Percentiles rank a stretch among this genome's conserved stretches.
phyloP scores from a whole-genome alignment of 257 asterid genomes.

The Knoxia roxburghii region DNA sequence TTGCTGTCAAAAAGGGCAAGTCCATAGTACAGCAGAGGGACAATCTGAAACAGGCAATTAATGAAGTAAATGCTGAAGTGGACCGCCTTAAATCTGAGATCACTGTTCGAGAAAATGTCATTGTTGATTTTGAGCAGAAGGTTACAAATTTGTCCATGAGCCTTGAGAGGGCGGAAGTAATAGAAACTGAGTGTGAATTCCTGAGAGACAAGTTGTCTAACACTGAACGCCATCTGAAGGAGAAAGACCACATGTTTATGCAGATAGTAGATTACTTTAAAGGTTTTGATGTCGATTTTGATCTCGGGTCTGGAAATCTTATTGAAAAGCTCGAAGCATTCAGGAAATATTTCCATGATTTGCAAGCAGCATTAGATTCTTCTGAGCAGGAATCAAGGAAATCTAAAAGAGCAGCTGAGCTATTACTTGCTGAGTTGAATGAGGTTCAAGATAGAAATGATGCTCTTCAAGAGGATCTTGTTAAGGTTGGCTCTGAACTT shows the following conservation, averaged over 20 bases:
- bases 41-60: conserved; percentile 72
- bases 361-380: conserved; percentile 39
- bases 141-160: conserved; percentile 40
- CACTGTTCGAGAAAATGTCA: conserved; percentile 38
- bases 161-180: conserved; percentile 52
- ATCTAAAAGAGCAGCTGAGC: conserved; percentile 86
- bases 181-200: conserved; percentile 56
- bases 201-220: conserved; percentile 59
- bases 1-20: conserved; percentile 93
- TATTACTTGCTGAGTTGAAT: conserved; percentile 87
- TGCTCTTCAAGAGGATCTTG: conserved; percentile 82
- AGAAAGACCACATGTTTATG: conserved; percentile 54
- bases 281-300: conserved; percentile 41
- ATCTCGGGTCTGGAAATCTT: conserved; percentile 35
- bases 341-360: conserved; percentile 42
- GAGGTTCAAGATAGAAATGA: conserved; percentile 98
- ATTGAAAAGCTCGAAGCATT: conserved; percentile 52
- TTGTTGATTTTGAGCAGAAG: conserved; percentile 51
- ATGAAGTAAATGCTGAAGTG: conserved; percentile 60
- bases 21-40: conserved; percentile 87
- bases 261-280: conserved; percentile 43
- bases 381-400: conserved; percentile 68
- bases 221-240: conserved; percentile 45
- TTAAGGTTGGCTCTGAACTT: conserved; percentile 45
- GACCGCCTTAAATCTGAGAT: conserved; percentile 51